phyloP scores from a whole-genome alignment of 2,329 filamentous ascomycete genomes.

The Pseudocercospora fuligena region DNA sequence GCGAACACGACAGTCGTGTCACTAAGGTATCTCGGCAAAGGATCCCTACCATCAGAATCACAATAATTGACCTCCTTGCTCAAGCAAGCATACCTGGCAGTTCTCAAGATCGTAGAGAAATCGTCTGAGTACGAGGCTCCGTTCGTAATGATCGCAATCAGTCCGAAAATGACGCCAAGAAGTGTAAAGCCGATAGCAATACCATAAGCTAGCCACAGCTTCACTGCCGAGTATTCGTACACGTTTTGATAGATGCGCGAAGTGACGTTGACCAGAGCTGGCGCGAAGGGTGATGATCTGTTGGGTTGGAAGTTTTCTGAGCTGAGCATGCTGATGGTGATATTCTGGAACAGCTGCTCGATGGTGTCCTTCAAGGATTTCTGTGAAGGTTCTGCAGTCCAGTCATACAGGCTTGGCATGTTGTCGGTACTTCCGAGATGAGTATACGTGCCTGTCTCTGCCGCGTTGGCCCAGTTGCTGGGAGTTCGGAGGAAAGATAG shows the following conservation, averaged over 20 bases:
- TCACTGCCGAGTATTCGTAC: conserved; percentile 20
- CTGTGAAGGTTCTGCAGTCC: not conserved
- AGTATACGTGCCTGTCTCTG: not conserved
- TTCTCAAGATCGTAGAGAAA: conserved; percentile 29
- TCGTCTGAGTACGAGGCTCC: conserved; percentile 22
- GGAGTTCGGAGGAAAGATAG: not conserved
- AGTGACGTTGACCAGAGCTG: conserved; percentile 10
- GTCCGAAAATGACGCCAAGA: conserved; percentile 16
- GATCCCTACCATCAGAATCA: conserved; percentile 2
- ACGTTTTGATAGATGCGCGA: conserved; percentile 15
- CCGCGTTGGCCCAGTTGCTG: conserved; percentile 1
- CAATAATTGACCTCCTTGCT: not conserved
- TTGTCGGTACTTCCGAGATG: not conserved
- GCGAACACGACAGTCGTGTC: not conserved
- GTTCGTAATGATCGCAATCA: conserved; percentile 11
- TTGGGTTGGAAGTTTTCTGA: conserved; percentile 10
- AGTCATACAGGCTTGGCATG: conserved; percentile 1
- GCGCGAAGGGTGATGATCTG: conserved; percentile 13
- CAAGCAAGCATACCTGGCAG: not conserved
- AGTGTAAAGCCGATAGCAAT: conserved; percentile 20
- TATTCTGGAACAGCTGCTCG: conserved; percentile 22
- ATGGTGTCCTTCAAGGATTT: conserved; percentile 1
- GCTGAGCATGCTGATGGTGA: conserved; percentile 24
- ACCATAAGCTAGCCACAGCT: conserved; percentile 26
- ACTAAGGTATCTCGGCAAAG: conserved; percentile 3